phyloP scores from a whole-genome alignment of 352 stramenopile genomes.

The Phytopythium kandeliae region DNA sequence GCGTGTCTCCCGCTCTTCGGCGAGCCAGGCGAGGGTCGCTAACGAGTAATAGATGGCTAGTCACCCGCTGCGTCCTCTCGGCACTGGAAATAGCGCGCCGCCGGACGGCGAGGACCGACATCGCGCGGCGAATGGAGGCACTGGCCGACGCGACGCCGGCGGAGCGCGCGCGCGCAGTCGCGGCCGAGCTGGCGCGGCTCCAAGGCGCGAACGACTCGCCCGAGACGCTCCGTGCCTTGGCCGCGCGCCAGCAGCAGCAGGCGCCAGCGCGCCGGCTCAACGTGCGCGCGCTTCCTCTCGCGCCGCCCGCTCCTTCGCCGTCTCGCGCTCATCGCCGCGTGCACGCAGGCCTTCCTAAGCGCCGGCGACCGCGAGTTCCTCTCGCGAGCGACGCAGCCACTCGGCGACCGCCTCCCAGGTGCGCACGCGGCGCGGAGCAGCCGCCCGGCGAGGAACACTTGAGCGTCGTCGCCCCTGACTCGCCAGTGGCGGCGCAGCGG shows the following conservation, averaged over 20 bases:
- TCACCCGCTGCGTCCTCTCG: neutral
- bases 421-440: neutral
- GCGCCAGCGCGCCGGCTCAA: neutral
- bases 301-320: too few relatives aligned
- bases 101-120: too few relatives aligned
- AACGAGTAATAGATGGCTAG: slow-evolving; percentile 6
- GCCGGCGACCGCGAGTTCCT: slow-evolving; percentile 40
- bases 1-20: neutral
- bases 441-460: too few relatives aligned
- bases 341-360: slow-evolving; percentile 37
- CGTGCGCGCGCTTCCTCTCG: neutral
- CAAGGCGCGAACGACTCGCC: slow-evolving; percentile 33
- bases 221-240: slow-evolving; percentile 32
- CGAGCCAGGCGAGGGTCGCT: neutral
- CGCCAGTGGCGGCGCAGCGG: slow-evolving; percentile 7
- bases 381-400: slow-evolving; percentile 18
- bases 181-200: slow-evolving; percentile 29
- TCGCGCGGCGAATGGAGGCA: slow-evolving; percentile 31
- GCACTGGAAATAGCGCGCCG: slow-evolving; percentile 5
- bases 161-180: slow-evolving; percentile 18
- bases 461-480: too few relatives aligned
- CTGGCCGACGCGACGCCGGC: slow-evolving; percentile 16
- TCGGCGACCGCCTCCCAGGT: slow-evolving; percentile 7
- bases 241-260: slow-evolving; percentile 14
- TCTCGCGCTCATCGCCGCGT: too few relatives aligned